A percentile compares a stretch with the other conserved stretches of the same genome.
Evolutionary conservation across 2,329 filamentous ascomycete genomes (phyloP).

Genomic region (Penicillium sp.): DNA sequence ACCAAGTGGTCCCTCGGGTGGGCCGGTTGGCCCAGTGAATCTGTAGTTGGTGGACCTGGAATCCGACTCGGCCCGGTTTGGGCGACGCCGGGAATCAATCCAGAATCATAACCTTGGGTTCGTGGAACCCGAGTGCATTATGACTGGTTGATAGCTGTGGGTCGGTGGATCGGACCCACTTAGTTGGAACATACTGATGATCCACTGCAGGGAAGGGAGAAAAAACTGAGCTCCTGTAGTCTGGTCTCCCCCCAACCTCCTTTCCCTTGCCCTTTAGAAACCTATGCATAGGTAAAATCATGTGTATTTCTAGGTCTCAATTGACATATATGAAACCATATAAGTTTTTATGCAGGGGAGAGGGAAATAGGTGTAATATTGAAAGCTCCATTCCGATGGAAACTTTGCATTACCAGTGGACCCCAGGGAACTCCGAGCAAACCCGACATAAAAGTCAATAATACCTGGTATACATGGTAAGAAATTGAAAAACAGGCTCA

Average conservation of each 20-base stretch:
- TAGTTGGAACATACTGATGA: conserved; percentile 20
- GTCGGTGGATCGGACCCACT: conserved; percentile 15
- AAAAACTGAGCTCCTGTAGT: neutral
- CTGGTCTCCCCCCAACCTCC: neutral
- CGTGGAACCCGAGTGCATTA: conserved; percentile 5
- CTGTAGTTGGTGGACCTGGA: conserved; percentile 23
- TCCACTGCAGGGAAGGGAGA: conserved; percentile 23
- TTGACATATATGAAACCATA: conserved; percentile 1
- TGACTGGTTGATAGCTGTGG: conserved; percentile 16
- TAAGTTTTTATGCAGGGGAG: conserved; percentile 4
- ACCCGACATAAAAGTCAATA: conserved; percentile 12
- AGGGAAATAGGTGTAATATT: neutral
- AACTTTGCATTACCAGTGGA: neutral
- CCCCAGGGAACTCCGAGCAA: conserved; percentile 11
- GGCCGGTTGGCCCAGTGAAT: conserved; percentile 24
- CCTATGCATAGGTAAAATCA: neutral
- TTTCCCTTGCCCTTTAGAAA: neutral
- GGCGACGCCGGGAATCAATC: conserved; percentile 22
- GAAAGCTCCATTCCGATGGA: neutral
- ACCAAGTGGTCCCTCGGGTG: neutral
- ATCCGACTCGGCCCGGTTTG: conserved; percentile 31
- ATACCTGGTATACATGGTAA: conserved; percentile 2
- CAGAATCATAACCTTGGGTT: conserved; percentile 12
- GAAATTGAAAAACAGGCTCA: conserved; percentile 18
- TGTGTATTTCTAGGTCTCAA: neutral